These are phyloP conservation scores for Talaromyces sp. DNA, from an alignment of 2,329 filamentous ascomycete species.

Conservation along the genomic window DNA sequence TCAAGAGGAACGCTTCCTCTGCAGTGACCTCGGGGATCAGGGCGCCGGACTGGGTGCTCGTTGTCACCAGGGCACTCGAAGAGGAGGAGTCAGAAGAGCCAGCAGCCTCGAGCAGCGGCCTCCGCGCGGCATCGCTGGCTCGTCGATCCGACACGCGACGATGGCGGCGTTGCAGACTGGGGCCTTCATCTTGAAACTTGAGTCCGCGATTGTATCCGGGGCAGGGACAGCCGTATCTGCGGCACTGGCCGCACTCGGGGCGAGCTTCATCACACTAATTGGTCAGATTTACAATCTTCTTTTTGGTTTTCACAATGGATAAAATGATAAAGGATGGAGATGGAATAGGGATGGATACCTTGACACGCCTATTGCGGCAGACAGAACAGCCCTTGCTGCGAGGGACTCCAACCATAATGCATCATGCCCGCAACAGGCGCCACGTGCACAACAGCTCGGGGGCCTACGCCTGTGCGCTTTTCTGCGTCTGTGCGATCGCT, in stretches of 20 bases:
- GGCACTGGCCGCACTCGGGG: conserved; percentile 26
- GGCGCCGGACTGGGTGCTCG: neutral
- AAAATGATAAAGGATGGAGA: neutral
- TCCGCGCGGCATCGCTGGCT: conserved; percentile 12
- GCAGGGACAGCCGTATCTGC: conserved; percentile 22
- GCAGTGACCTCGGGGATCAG: conserved; percentile 9
- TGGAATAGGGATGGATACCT: conserved; percentile 20
- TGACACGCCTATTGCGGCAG: conserved; percentile 36
- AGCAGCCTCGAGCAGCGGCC: neutral
- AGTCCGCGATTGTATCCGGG: conserved; percentile 19
- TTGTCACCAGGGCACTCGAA: neutral
- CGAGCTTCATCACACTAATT: conserved; percentile 24
- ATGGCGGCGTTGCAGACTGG: conserved; percentile 22
- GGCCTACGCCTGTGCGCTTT: neutral
- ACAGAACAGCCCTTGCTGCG: conserved; percentile 37
- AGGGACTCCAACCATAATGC: conserved; percentile 36
- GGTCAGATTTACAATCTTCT: too few species aligned
- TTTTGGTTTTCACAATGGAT: neutral
- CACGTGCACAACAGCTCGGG: neutral
- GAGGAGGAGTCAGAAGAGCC: neutral
- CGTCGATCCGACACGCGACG: conserved; percentile 2
- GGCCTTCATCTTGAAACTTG: conserved; percentile 27
- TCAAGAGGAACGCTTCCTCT: conserved; percentile 10
- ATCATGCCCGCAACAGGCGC: conserved; percentile 4
- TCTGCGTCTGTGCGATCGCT: neutral